phyloP scores from a whole-genome alignment of 2,329 filamentous ascomycete species.

The Neonectria punicea region DNA sequence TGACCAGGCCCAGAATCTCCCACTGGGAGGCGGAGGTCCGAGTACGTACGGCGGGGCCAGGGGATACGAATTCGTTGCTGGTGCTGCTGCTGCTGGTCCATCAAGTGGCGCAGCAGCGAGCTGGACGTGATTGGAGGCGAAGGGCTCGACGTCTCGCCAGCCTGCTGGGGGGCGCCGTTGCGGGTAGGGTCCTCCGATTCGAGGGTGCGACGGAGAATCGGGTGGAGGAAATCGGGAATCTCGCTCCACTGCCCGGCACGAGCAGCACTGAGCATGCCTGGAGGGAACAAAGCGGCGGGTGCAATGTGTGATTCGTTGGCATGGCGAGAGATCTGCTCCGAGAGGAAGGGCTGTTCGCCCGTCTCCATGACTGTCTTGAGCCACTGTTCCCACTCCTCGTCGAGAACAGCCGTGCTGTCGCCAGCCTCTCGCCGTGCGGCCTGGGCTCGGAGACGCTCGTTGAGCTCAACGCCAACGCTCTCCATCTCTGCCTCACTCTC shows the following conservation, averaged over 20 bases:
- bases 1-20: slow-evolving; percentile 44
- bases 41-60: slow-evolving; percentile 42
- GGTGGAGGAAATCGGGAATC: slow-evolving; percentile 66
- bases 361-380: slow-evolving; percentile 76
- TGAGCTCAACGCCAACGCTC: slow-evolving; percentile 71
- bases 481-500: slow-evolving; percentile 62
- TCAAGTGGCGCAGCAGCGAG: slow-evolving; percentile 31
- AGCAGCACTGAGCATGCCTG: slow-evolving; percentile 64
- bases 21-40: slow-evolving; percentile 54
- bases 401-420: slow-evolving; percentile 67
- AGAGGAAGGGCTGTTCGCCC: slow-evolving; percentile 63
- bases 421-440: slow-evolving; percentile 72
- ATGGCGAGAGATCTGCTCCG: slow-evolving; percentile 52
- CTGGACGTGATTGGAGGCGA: slow-evolving; percentile 23
- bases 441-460: slow-evolving; percentile 72
- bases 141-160: slow-evolving; percentile 23
- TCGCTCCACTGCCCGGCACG: slow-evolving; percentile 67
- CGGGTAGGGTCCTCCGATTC: slow-evolving; percentile 49
- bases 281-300: slow-evolving; percentile 57
- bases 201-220: slow-evolving; percentile 60
- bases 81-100: slow-evolving; percentile 27
- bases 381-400: slow-evolving; percentile 81
- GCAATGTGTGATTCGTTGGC: slow-evolving; percentile 40
- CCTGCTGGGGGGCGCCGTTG: slow-evolving; percentile 28
- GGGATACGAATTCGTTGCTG: slow-evolving; percentile 18